Evolutionary conservation across 2,329 filamentous ascomycete species (phyloP).

Genomic region (Penicillium sp.): DNA sequence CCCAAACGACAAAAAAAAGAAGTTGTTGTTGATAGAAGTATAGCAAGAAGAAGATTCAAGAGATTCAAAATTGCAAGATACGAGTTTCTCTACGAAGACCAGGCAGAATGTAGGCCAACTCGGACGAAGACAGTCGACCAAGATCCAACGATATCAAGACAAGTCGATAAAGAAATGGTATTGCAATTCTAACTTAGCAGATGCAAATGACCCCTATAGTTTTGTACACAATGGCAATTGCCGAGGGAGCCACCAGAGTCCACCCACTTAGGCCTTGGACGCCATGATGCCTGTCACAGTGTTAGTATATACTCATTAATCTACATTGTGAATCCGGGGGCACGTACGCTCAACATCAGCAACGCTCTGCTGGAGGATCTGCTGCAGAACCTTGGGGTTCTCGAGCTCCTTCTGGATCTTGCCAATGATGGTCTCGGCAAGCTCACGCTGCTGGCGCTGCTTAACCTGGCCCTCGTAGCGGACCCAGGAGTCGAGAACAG

Average conservation of each 20-base stretch:
- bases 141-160: background rate
- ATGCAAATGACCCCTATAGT: slow-evolving; percentile 39
- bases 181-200: slow-evolving; percentile 41
- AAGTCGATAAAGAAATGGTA: slow-evolving; percentile 32
- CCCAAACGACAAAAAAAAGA: no score
- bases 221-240: slow-evolving; percentile 44
- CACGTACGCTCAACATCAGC: slow-evolving; percentile 89
- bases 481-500: slow-evolving; percentile 96
- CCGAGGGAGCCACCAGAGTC: slow-evolving; percentile 32
- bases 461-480: slow-evolving; percentile 99
- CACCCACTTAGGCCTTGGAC: slow-evolving; percentile 42
- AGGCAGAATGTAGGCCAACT: background rate
- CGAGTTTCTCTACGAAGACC: background rate
- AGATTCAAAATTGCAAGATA: no score
- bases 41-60: no score
- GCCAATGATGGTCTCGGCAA: slow-evolving; percentile 87
- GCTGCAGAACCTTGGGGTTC: slow-evolving; percentile 95
- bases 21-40: no score
- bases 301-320: slow-evolving; percentile 14
- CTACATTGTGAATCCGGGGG: no score
- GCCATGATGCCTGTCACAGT: slow-evolving; percentile 38
- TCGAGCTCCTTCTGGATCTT: slow-evolving; percentile 99
- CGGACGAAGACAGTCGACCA: background rate
- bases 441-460: slow-evolving; percentile 96
- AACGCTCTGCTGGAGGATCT: slow-evolving; percentile 97